Evolutionary conservation across 169 alveolate species (phyloP), one percentile per base, ranked within the genome.

Genomic region (Eimeria sp.): DNA sequence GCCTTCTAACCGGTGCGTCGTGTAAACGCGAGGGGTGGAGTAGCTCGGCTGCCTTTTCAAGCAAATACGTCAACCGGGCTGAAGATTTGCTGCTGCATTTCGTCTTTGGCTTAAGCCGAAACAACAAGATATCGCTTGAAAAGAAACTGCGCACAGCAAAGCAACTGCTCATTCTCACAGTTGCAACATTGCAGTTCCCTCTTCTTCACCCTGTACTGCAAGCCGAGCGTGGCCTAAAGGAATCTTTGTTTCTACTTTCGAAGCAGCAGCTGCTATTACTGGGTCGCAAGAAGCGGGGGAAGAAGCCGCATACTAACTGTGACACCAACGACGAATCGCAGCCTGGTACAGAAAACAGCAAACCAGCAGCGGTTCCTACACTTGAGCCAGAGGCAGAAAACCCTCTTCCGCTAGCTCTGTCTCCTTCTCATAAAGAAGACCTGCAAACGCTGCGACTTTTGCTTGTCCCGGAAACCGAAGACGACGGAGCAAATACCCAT

Each of bases 41-140:
- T 34, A 22, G 76, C 27, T 18, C 73, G 1, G 94, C 94, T 63
- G 92, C 93, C n/a, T 92, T 54, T 34, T 92, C 96, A 20, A 73
- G 87, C 65, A 70, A 70, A 61, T 92, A 92, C 18, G 43, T 92
- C 54, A 72, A 92, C 58, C 54, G 93, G n/a, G 87, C 78, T 34
- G 80, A 82, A 49, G 96, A 92, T 49, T 67, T 92, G 75, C 87
- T 92, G 54, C 75, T 92, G 86, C 86, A 92, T 30, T 92, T 92
- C 61, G 92, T 63, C 18, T 45, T 57, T 40, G 96, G 96, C 30
- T 40, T 82, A 63, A 92, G 25, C 88, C 78, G 76, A 14, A 92
- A 92, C 76, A 58, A n/a, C 30, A 20, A 54, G 20, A 54, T 92
- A 25, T 27, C 92, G 45, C 78, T 70, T 22, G 67, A 58, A 13